Percentiles rank a stretch among this genome's conserved stretches.
These are phyloP conservation scores for Penicillium soppii DNA, from an alignment of 495 filamentous ascomycete species.

Conservation along the genomic window DNA sequence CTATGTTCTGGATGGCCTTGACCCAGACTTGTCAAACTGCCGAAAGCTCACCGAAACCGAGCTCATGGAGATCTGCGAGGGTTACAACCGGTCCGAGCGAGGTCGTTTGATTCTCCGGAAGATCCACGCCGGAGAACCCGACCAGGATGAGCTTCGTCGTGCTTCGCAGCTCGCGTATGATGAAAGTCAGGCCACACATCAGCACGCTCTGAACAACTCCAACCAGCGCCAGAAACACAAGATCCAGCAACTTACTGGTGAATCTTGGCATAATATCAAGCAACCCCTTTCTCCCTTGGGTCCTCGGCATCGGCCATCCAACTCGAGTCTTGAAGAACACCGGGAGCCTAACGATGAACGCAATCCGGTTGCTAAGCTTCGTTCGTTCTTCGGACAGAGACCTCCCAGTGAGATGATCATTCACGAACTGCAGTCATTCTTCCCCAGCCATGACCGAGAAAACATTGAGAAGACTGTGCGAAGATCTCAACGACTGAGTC, in stretches of 20 bases:
- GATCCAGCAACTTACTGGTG: conserved; percentile 79
- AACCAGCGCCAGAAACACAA: conserved; percentile 69
- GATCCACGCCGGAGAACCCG: conserved; percentile 82
- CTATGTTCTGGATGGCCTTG: conserved; percentile 78
- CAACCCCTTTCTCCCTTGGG: conserved; percentile 80
- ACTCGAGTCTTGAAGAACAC: conserved; percentile 50
- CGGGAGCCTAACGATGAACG: conserved; percentile 44
- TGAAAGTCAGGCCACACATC: conserved; percentile 72
- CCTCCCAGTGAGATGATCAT: conserved; percentile 97
- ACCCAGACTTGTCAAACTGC: conserved; percentile 74
- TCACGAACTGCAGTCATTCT: conserved; percentile 92
- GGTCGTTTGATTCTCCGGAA: conserved; percentile 87
- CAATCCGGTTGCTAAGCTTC: conserved; percentile 56
- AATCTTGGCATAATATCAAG: conserved; percentile 77
- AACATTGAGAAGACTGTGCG: conserved; percentile 93
- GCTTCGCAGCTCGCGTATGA: conserved; percentile 82
- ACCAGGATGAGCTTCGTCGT: conserved; percentile 72
- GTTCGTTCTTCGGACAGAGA: conserved; percentile 81
- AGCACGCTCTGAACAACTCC: conserved; percentile 59
- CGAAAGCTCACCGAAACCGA: conserved; percentile 80
- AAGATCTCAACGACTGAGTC: conserved; percentile 84
- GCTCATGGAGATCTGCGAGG: conserved; percentile 75
- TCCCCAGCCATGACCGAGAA: conserved; percentile 89
- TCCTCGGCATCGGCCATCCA: conserved; percentile 58
- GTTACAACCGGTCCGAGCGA: conserved; percentile 64